These are phyloP conservation scores for Neurospora sublineolata DNA, from an alignment of 495 filamentous ascomycete species.

Conservation along the genomic window DNA sequence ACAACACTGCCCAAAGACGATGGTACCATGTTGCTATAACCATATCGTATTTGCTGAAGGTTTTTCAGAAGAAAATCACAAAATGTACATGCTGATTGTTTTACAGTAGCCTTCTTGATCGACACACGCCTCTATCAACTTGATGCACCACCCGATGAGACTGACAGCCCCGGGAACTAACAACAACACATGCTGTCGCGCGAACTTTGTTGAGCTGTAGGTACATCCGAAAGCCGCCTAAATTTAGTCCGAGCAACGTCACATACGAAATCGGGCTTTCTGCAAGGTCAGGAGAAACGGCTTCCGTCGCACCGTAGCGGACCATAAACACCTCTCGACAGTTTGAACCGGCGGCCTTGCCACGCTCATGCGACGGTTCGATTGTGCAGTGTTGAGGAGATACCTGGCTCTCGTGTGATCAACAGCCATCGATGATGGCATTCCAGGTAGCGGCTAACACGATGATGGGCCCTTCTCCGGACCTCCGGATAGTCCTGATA, in stretches of 20 bases:
- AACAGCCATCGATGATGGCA: background rate
- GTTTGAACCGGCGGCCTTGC: background rate
- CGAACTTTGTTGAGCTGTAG: constrained; percentile 12
- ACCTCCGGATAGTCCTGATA: background rate
- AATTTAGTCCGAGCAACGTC: constrained; percentile 24
- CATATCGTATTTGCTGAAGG: background rate
- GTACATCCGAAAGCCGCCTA: constrained; percentile 5
- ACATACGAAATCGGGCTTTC: constrained; percentile 7
- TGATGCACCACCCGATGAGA: background rate
- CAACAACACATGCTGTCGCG: background rate
- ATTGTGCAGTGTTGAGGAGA: background rate
- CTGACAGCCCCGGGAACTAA: background rate
- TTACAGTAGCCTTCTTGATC: constrained; percentile 8
- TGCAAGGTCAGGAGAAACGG: constrained; percentile 2
- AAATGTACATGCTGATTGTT: background rate
- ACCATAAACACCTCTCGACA: background rate
- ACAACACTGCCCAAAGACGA: background rate
- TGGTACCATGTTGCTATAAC: background rate
- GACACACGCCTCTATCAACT: background rate
- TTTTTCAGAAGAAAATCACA: background rate
- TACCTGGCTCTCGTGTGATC: background rate
- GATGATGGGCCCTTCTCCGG: background rate
- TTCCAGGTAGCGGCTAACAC: background rate
- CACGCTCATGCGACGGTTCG: background rate
- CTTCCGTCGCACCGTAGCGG: background rate